phyloP scores from a whole-genome alignment of 1,139 yeast species.

The Martiniozyma asiatica region DNA sequence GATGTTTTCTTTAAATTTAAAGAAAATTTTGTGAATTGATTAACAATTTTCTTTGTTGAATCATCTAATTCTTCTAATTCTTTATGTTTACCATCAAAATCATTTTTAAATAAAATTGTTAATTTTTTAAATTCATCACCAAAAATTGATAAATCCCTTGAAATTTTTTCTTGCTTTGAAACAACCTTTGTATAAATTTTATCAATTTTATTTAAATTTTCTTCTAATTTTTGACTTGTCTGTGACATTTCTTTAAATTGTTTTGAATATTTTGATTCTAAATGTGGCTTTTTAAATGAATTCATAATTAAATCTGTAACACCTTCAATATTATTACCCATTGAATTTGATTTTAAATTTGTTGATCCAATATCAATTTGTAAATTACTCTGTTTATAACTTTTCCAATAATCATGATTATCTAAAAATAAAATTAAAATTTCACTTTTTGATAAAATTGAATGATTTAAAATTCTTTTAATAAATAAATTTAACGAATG shows the following conservation, averaged over 20 bases:
- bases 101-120: conserved; percentile 34
- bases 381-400: conserved; percentile 65
- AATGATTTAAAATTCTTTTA: conserved; percentile 62
- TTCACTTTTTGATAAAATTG: conserved; percentile 55
- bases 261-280: conserved; percentile 58
- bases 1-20: conserved; percentile 40
- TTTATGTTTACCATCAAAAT: conserved; percentile 19
- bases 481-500: conserved; percentile 71
- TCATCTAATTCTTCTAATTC: conserved; percentile 10
- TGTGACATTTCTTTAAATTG: conserved; percentile 80
- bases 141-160: conserved; percentile 62
- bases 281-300: conserved; percentile 60
- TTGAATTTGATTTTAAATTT: background rate
- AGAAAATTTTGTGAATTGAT: conserved; percentile 41
- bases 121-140: conserved; percentile 59
- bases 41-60: conserved; percentile 21
- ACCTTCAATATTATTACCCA: conserved; percentile 38
- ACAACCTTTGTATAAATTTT: conserved; percentile 63
- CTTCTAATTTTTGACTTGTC: conserved; percentile 71
- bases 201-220: conserved; percentile 68
- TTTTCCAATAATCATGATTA: conserved; percentile 65
- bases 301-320: conserved; percentile 83
- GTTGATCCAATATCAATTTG: background rate
- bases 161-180: conserved; percentile 60
- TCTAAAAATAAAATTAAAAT: conserved; percentile 69